Percentiles rank a stretch among this genome's conserved stretches.
These are phyloP conservation scores for Colletotrichum cordylinicola DNA, from an alignment of 2,329 filamentous ascomycete genomes.

Conservation along the genomic window DNA sequence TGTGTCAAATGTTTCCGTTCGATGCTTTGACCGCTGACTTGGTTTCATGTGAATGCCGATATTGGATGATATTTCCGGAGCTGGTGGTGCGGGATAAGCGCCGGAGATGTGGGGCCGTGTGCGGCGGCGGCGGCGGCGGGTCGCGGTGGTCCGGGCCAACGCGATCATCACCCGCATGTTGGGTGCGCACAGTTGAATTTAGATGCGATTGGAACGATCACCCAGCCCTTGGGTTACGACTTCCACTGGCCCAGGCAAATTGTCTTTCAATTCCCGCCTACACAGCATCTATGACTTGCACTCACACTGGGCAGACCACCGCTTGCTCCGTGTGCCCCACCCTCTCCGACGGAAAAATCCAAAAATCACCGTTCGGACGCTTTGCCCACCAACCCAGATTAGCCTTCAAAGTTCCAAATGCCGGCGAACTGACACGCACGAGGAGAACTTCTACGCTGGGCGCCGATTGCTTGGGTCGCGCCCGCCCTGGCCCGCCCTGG, in stretches of 20 bases:
- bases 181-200: not conserved
- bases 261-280: not conserved
- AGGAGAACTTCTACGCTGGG: not conserved
- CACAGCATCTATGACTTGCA: not conserved
- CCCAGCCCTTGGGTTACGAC: not conserved
- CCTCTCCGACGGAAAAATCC: not conserved
- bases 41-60: not conserved
- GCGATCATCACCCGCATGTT: not conserved
- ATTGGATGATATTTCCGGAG: not conserved
- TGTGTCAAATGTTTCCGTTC: not conserved
- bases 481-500: not conserved
- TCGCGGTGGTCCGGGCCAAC: not conserved
- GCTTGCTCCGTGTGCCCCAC: not conserved
- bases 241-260: not conserved
- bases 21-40: not conserved
- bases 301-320: not conserved
- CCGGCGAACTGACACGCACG: not conserved
- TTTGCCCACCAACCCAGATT: not conserved
- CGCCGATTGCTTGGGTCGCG: not conserved
- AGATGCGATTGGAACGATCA: not conserved
- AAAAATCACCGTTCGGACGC: constrained; percentile 5
- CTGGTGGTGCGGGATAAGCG: not conserved
- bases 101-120: not conserved
- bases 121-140: not conserved
- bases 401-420: not conserved